Evolutionary conservation across 2,329 filamentous ascomycete genomes (phyloP).

Genomic region (Penicillium sp.): DNA sequence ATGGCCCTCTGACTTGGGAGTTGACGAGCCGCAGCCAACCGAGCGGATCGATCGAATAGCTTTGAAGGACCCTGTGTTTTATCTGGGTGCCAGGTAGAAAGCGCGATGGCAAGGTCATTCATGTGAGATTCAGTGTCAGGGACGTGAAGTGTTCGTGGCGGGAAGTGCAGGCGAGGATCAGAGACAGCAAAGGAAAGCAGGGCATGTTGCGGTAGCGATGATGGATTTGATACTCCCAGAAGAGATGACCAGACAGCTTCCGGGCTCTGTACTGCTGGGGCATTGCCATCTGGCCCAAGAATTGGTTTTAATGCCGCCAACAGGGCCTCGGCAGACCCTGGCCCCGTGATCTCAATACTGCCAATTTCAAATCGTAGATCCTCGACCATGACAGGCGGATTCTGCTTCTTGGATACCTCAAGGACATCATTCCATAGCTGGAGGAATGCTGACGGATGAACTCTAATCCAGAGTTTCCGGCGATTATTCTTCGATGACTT

Average conservation of each 20-base stretch:
- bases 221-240: constrained; percentile 61
- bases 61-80: constrained; percentile 46
- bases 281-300: constrained; percentile 16
- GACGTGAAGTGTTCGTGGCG: constrained; percentile 59
- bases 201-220: constrained; percentile 66
- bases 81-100: constrained; percentile 69
- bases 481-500: constrained; percentile 37
- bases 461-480: constrained; percentile 64
- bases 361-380: constrained; percentile 71
- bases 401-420: constrained; percentile 59
- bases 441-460: constrained; percentile 76
- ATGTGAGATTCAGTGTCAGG: constrained; percentile 38
- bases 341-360: constrained; percentile 68
- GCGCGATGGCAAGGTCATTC: constrained; percentile 55
- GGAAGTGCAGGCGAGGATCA: constrained; percentile 79
- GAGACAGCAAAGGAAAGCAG: constrained; percentile 70
- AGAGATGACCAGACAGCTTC: constrained; percentile 45
- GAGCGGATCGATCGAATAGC: constrained; percentile 67
- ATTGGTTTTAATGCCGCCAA: constrained; percentile 63
- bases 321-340: constrained; percentile 76
- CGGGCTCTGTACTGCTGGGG: constrained; percentile 29
- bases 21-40: constrained; percentile 64
- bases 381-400: constrained; percentile 61
- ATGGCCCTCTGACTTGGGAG: constrained; percentile 76
- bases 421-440: constrained; percentile 64